Evolutionary conservation across 345 rosid genomes (phyloP).

Genomic region (Sonneratia caseolaris): DNA sequence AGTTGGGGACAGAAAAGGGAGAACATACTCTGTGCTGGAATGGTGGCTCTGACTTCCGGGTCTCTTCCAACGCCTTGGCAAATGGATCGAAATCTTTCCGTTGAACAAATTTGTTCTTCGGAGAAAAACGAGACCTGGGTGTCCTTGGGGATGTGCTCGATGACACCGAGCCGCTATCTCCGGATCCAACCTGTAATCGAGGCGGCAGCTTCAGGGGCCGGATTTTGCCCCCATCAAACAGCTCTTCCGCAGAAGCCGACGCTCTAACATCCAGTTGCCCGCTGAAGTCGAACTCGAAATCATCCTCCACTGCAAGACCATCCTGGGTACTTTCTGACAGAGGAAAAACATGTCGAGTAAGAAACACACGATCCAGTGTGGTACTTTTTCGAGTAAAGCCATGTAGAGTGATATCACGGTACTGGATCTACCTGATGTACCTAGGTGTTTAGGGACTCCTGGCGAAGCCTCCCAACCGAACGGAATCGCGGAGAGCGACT

Average conservation of each 20-base stretch:
- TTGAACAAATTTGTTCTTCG: constrained; percentile 7
- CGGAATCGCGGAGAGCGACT: constrained; percentile 21
- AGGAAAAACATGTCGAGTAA: no score
- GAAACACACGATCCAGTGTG: not conserved
- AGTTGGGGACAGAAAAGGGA: no score
- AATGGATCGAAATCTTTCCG: constrained; percentile 27
- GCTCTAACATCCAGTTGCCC: constrained; percentile 48
- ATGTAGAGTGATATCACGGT: not conserved
- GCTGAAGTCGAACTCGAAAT: constrained; percentile 75
- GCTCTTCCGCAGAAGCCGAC: constrained; percentile 80
- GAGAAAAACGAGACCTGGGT: constrained; percentile 19
- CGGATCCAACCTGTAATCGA: constrained; percentile 8
- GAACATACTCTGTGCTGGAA: not conserved
- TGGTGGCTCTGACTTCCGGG: constrained; percentile 12
- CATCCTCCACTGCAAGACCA: constrained; percentile 25
- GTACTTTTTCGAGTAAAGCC: not conserved
- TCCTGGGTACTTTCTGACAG: not conserved
- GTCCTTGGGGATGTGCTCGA: constrained; percentile 34
- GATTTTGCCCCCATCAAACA: constrained; percentile 81
- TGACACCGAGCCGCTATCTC: constrained; percentile 16
- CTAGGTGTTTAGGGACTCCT: constrained; percentile 22
- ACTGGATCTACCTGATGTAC: not conserved
- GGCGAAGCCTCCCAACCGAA: constrained; percentile 42
- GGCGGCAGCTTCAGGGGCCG: constrained; percentile 51
- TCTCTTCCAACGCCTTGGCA: constrained; percentile 28